Percentiles rank a stretch among this genome's conserved stretches.
phyloP scores from a whole-genome alignment of 345 rosid species.

The Triadica sebifera region DNA sequence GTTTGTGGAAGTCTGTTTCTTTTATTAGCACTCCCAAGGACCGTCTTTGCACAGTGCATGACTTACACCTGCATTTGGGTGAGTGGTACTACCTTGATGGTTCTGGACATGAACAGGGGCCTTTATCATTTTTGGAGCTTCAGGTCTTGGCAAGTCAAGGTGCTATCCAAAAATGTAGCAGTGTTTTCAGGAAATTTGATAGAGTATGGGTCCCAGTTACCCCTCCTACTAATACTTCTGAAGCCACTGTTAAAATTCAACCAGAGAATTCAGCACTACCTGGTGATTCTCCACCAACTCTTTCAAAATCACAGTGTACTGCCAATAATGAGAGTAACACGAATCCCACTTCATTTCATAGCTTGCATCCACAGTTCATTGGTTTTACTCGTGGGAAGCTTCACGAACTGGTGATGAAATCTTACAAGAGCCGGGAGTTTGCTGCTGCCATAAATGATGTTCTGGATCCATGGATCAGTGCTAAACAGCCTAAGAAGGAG shows the following conservation, averaged over 20 bases:
- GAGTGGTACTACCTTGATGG: conserved; percentile 97
- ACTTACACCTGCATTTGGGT: conserved; percentile 84
- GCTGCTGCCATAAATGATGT: conserved; percentile 96
- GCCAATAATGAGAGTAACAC: conserved; percentile 25
- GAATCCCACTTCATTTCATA: conserved; percentile 51
- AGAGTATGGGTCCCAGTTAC: conserved; percentile 84
- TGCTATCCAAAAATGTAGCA: conserved; percentile 56
- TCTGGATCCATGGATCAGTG: conserved; percentile 92
- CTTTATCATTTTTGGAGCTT: conserved; percentile 67
- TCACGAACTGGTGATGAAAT: conserved; percentile 94
- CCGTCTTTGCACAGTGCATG: conserved; percentile 58
- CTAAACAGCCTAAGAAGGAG: conserved; percentile 91
- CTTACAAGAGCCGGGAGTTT: conserved; percentile 90
- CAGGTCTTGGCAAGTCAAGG: conserved; percentile 75
- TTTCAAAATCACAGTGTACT: conserved; percentile 32
- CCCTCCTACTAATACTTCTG: conserved; percentile 42
- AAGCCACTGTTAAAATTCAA: conserved; percentile 34
- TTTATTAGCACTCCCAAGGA: conserved; percentile 57
- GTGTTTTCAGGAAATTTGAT: conserved; percentile 87
- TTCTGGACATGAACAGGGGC: conserved; percentile 90
- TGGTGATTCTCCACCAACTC: conserved; percentile 41
- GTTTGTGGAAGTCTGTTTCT: conserved; percentile 46
- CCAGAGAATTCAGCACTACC: conserved; percentile 33
- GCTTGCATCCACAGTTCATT: conserved; percentile 83
- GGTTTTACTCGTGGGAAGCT: conserved; percentile 93